Evolutionary conservation across 1,284 basidiomycete species (phyloP).

Genomic region (Cystobasidiaceae sp.): DNA sequence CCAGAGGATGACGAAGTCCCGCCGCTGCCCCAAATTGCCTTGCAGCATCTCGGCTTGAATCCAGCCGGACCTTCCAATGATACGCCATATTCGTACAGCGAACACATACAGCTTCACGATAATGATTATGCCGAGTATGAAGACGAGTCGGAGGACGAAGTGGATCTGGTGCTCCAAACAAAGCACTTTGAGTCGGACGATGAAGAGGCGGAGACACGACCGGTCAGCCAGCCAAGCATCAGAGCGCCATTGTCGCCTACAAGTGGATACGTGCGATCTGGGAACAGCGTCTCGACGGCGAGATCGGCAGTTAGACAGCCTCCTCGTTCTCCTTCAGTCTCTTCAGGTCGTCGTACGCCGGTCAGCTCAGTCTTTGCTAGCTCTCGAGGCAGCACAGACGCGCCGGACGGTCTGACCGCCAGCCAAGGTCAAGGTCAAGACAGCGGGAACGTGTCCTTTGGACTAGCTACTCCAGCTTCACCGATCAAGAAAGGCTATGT

Average conservation of each 20-base stretch:
- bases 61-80: not conserved
- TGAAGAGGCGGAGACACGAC: not conserved
- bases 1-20: slow-evolving; percentile 33
- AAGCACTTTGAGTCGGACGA: slow-evolving; percentile 27
- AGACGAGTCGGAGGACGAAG: slow-evolving; percentile 27
- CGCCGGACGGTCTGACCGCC: not conserved
- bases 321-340: not conserved
- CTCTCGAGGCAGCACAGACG: not conserved
- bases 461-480: slow-evolving; percentile 15
- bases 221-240: not conserved
- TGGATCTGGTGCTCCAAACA: slow-evolving; percentile 21
- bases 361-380: too few relatives aligned
- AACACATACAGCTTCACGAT: slow-evolving; percentile 4
- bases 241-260: not conserved
- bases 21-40: not conserved
- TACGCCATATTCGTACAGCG: not conserved
- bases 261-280: not conserved
- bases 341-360: not conserved
- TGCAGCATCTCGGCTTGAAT: not conserved
- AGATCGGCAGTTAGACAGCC: not conserved
- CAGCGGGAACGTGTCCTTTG: slow-evolving; percentile 1
- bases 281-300: not conserved
- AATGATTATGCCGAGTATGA: slow-evolving; percentile 18
- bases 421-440: too few relatives aligned
- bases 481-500: slow-evolving; percentile 26